Evolutionary conservation across 2,329 filamentous ascomycete species (phyloP).

Genomic region (Chaetomium globosum): DNA sequence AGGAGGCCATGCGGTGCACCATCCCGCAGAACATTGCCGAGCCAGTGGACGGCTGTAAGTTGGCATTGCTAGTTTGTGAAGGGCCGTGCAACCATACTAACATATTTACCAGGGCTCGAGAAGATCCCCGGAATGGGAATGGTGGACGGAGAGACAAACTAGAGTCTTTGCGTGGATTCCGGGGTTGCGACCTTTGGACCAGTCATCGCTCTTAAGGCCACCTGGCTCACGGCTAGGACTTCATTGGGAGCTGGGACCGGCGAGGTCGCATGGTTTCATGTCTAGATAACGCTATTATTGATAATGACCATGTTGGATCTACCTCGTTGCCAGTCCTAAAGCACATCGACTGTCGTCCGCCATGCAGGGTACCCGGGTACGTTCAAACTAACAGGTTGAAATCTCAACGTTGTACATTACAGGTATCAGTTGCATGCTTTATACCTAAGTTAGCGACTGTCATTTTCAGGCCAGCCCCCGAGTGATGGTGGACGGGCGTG

Average conservation of each 20-base stretch:
- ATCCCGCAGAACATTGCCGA: constrained; percentile 32
- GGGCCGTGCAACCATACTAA: constrained; percentile 1
- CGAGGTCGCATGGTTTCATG: background rate
- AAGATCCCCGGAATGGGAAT: constrained; percentile 24
- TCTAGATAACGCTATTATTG: background rate
- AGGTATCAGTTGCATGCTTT: too few relatives aligned
- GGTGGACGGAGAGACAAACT: background rate
- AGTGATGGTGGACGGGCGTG: too few relatives aligned
- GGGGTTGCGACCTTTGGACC: too few relatives aligned
- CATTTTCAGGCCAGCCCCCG: too few relatives aligned
- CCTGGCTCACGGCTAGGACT: background rate
- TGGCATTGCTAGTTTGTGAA: background rate
- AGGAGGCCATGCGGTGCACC: constrained; percentile 33
- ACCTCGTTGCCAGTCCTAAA: too few relatives aligned
- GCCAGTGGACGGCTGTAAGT: constrained; percentile 33
- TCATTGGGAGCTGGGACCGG: background rate
- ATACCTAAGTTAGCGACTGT: too few relatives aligned
- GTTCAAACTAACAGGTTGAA: too few relatives aligned
- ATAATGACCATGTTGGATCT: background rate
- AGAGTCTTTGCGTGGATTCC: background rate
- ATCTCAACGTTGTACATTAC: too few relatives aligned
- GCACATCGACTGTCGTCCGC: too few relatives aligned
- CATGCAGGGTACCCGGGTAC: too few relatives aligned
- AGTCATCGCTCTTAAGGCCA: background rate
- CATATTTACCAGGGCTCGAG: constrained; percentile 18